phyloP scores from a whole-genome alignment of 345 rosid genomes.

The Aegle marmelos region DNA sequence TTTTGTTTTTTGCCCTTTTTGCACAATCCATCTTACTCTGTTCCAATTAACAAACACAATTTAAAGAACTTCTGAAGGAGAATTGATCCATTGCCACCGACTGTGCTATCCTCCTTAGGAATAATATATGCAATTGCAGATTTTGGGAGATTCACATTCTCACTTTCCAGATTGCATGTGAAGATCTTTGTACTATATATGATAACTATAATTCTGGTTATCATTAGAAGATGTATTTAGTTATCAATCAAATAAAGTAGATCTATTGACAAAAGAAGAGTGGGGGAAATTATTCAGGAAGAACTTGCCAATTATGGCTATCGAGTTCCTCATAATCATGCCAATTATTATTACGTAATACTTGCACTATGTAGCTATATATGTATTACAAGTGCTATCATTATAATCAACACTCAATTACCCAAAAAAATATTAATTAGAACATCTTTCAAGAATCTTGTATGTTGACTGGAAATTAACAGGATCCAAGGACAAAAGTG shows the following conservation, averaged over 20 bases:
- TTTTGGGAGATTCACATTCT: neutral
- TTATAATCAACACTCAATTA: slow-evolving; percentile 7
- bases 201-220: neutral
- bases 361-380: neutral
- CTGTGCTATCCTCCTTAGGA: too few species aligned
- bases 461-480: neutral
- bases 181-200: slow-evolving; percentile 9
- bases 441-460: neutral
- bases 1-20: too few species aligned
- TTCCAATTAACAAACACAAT: too few species aligned
- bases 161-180: slow-evolving; percentile 13
- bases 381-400: neutral
- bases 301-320: slow-evolving; percentile 31
- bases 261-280: neutral
- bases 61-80: too few species aligned
- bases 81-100: too few species aligned
- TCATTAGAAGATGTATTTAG: neutral
- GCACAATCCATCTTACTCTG: too few species aligned
- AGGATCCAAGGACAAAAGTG: neutral
- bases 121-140: too few species aligned
- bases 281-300: slow-evolving; percentile 7
- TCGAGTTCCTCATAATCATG: slow-evolving; percentile 24
- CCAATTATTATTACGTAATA: slow-evolving; percentile 24
- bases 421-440: neutral
- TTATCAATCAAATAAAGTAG: neutral